These are phyloP conservation scores for Sisymbrium irio DNA, from an alignment of 345 rosid species.

Conservation along the genomic window DNA sequence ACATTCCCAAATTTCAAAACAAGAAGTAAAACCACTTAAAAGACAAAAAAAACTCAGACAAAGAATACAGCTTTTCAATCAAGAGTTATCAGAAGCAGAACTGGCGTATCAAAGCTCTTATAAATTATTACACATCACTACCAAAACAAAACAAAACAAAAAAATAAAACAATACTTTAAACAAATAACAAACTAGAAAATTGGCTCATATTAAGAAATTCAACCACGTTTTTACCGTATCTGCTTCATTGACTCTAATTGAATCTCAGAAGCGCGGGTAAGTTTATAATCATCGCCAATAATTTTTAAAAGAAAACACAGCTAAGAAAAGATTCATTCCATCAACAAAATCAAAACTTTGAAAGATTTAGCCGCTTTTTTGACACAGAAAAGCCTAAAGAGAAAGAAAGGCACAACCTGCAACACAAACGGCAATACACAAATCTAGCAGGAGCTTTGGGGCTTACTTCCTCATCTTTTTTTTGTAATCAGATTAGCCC, in stretches of 20 bases:
- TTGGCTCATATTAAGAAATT: conserved; percentile 76
- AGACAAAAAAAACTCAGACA: conserved; percentile 44
- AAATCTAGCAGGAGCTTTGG: conserved; percentile 38
- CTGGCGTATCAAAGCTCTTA: conserved; percentile 75
- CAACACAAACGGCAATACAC: conserved; percentile 38
- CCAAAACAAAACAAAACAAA: conserved; percentile 16
- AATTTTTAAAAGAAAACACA: too few species aligned
- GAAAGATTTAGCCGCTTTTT: conserved; percentile 17
- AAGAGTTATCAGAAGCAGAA: conserved; percentile 93
- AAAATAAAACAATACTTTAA: too few species aligned
- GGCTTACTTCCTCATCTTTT: conserved; percentile 29
- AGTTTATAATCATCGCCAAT: conserved; percentile 48
- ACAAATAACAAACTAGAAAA: background rate
- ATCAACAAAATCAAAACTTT: background rate
- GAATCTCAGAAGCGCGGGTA: too few species aligned
- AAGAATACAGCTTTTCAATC: conserved; percentile 65
- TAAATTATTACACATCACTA: conserved; percentile 39
- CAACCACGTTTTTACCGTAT: too few species aligned
- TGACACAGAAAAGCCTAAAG: conserved; percentile 30
- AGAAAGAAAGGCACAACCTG: conserved; percentile 24
- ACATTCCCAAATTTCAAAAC: background rate
- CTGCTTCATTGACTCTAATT: too few species aligned
- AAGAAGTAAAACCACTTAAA: background rate
- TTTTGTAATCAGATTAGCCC: conserved; percentile 51
- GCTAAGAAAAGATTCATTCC: background rate